Percentiles rank a stretch among this genome's conserved stretches.
Conservation (phyloP, 2,329 filamentous ascomycete species). For the Pseudogymnoascus pannorum region DNA sequence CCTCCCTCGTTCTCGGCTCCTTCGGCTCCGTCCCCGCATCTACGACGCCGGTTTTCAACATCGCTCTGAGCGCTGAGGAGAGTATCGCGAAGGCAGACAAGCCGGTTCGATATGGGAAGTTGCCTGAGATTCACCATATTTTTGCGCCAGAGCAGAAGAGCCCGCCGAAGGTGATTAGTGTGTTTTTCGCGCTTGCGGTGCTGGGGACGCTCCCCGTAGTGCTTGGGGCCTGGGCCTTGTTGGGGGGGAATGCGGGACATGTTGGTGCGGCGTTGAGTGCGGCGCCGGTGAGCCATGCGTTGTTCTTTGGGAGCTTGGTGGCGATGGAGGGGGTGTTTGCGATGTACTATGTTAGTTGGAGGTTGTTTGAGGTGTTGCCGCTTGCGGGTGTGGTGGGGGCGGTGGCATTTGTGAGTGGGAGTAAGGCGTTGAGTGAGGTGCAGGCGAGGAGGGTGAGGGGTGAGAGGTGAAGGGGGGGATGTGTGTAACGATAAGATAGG, state of each 20-base stretch:
- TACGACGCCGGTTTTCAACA: slow-evolving; percentile 63
- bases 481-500: not conserved
- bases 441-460: slow-evolving; percentile 80
- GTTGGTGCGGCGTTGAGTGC: slow-evolving; percentile 64
- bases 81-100: slow-evolving; percentile 54
- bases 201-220: slow-evolving; percentile 67
- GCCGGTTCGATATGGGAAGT: slow-evolving; percentile 76
- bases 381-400: slow-evolving; percentile 59
- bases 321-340: slow-evolving; percentile 89
- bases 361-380: slow-evolving; percentile 80
- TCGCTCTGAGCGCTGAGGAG: slow-evolving; percentile 59
- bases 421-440: slow-evolving; percentile 85
- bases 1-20: slow-evolving; percentile 77
- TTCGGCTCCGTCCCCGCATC: slow-evolving; percentile 69
- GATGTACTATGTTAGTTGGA: slow-evolving; percentile 90
- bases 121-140: slow-evolving; percentile 80
- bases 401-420: slow-evolving; percentile 78
- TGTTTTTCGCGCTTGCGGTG: slow-evolving; percentile 69
- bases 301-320: slow-evolving; percentile 83
- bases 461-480: slow-evolving; percentile 34
- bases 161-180: slow-evolving; percentile 70
- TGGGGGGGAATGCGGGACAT: slow-evolving; percentile 80
- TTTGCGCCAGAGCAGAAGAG: slow-evolving; percentile 76
- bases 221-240: slow-evolving; percentile 65
- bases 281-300: slow-evolving; percentile 70